Evolutionary conservation across 179 eudicot species (phyloP).

Genomic region (Kewa caespitosa): DNA sequence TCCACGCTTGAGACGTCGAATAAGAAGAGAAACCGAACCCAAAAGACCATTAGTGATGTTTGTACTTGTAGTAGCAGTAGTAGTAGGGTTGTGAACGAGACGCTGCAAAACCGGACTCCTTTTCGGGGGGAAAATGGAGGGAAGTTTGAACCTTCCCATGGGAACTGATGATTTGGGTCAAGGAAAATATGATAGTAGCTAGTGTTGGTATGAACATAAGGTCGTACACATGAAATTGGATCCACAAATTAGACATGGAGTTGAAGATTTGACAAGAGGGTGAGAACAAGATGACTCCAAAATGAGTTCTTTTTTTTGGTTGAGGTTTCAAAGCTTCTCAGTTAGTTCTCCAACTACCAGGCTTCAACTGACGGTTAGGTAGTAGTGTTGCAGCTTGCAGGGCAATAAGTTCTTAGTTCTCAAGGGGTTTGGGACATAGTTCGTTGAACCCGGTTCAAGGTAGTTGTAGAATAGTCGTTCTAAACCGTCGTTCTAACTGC

Average conservation of each 20-base stretch:
- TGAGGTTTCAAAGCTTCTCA: neutral
- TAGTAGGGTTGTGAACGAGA: slow-evolving; percentile 22
- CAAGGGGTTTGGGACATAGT: too few relatives aligned
- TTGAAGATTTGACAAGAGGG: slow-evolving; percentile 31
- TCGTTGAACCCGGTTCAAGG: neutral
- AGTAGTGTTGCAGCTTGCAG: neutral
- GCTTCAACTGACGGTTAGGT: slow-evolving; percentile 30
- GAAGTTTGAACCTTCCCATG: slow-evolving; percentile 28
- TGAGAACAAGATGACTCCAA: neutral
- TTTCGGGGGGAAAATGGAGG: slow-evolving; percentile 22
- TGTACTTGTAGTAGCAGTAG: too few relatives aligned
- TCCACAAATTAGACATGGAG: slow-evolving; percentile 18
- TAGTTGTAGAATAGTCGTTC: neutral
- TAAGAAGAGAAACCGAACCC: slow-evolving; percentile 10
- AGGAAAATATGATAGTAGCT: neutral
- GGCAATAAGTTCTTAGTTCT: neutral
- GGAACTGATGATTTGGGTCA: neutral
- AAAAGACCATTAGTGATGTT: slow-evolving; percentile 18
- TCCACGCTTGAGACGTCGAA: neutral
- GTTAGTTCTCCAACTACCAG: slow-evolving; percentile 32
- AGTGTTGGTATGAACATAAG: neutral
- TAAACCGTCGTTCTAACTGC: neutral
- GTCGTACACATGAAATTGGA: slow-evolving; percentile 6
- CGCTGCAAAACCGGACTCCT: slow-evolving; percentile 18
- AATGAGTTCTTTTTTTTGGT: neutral